Evolutionary conservation across 2,329 filamentous ascomycete genomes (phyloP), one percentile per base, ranked within the genome.

Genomic region (Aspergillus candidus): DNA sequence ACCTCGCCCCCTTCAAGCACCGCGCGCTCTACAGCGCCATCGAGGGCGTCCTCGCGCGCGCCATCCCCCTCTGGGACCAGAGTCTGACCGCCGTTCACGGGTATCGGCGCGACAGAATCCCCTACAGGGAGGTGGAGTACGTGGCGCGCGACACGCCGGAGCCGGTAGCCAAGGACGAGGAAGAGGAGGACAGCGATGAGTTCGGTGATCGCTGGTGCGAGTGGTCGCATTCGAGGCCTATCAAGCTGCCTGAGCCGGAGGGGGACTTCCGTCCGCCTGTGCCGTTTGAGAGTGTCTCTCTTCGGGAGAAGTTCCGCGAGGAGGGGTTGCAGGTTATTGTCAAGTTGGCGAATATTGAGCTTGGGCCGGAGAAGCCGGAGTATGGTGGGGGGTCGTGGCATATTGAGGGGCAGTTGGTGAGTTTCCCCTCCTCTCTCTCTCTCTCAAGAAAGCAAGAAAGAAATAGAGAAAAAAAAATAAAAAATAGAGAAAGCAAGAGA

Each of bases 321-420:
- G 52, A 55, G 4, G 72, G 73, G 1, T 40, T 62, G 8, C 58
- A 62, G 30, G 44, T 62, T 31, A 82, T 85, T 30, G 75, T 84
- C 40, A 84, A 84, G 56, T 69, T 85, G 53, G 76, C 78, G 1
- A 77, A 72, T 36, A 80, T 84, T 43, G 70, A 82, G 36, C 67
- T 84, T 0, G 79, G 74, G 0, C 81, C 81, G 0, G 74, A 78
- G 22, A 75, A 77, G 8, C 76, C 80, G 0, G 56, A 61, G 0
- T 84, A 82, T 48, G 60, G 62, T 0, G 77, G 75, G 5, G 61
- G 59, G 17, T 48, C 44, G 6, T 65, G 63, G 63, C 58, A 67
- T 47, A 51, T 77, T 5, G 76, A 79, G 49, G 76, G 77, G 6
- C 48, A 49, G 36, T 40, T 63, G 51, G 56, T 57, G 35, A 48